A percentile compares a stretch with the other conserved stretches of the same genome.
Evolutionary conservation across 495 filamentous ascomycete species (phyloP).

Genomic region (Annulohypoxylon stygium): DNA sequence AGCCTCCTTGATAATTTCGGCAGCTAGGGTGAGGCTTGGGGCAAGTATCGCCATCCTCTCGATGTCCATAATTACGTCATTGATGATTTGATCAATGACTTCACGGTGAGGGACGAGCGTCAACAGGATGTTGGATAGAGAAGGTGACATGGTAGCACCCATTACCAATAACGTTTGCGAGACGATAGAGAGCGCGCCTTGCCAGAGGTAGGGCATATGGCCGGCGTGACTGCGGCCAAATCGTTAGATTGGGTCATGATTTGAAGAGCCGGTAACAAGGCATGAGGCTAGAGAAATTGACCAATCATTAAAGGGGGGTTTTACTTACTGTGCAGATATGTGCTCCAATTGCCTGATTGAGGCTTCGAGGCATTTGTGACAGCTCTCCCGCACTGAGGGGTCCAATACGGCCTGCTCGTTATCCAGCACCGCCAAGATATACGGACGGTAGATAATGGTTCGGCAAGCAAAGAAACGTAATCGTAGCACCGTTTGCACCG

Average conservation of each 20-base stretch:
- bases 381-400: conserved; percentile 77
- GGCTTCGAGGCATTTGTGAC: conserved; percentile 84
- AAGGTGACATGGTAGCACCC: conserved; percentile 86
- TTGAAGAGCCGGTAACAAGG: conserved; percentile 42
- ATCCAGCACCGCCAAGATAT: conserved; percentile 82
- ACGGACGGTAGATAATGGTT: conserved; percentile 87
- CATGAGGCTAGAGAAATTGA: conserved; percentile 42
- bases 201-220: conserved; percentile 89
- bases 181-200: conserved; percentile 84
- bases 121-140: conserved; percentile 74
- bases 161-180: conserved; percentile 84
- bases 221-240: conserved; percentile 75
- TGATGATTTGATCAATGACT: conserved; percentile 79
- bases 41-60: conserved; percentile 79
- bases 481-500: conserved; percentile 82
- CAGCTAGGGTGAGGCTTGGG: conserved; percentile 77
- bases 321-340: conserved; percentile 77
- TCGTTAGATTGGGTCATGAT: conserved; percentile 57
- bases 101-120: conserved; percentile 66
- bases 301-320: conserved; percentile 37
- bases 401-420: conserved; percentile 79
- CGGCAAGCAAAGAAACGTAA: conserved; percentile 86
- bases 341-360: conserved; percentile 84
- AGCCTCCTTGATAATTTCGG: conserved; percentile 83
- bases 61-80: conserved; percentile 78